Evolutionary conservation across 1,284 basidiomycete genomes (phyloP).

Genomic region (Trametes sp.): DNA sequence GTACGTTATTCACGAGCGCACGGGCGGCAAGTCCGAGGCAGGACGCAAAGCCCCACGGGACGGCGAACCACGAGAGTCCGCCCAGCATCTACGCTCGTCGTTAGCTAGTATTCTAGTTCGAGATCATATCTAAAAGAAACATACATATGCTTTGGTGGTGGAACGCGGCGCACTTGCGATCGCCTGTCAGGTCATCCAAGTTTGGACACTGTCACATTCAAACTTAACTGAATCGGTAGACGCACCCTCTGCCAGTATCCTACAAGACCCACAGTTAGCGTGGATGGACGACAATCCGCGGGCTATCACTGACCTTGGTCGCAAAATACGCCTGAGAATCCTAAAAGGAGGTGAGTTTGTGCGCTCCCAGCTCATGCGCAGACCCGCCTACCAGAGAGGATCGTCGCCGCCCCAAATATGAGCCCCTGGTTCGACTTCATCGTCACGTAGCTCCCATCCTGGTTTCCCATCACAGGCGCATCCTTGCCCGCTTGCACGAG

Average conservation of each 20-base stretch:
- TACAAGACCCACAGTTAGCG: conserved; percentile 18
- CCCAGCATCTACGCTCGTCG: conserved; percentile 55
- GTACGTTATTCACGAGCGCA: conserved; percentile 54
- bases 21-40: conserved; percentile 62
- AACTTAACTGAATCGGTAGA: background rate
- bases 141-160: conserved; percentile 58
- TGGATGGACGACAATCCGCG: background rate
- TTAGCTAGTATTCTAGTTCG: background rate
- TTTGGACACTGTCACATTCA: too few species aligned
- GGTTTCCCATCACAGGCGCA: conserved; percentile 69
- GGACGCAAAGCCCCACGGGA: conserved; percentile 66
- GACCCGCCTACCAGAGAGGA: conserved; percentile 42
- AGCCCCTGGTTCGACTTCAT: conserved; percentile 63
- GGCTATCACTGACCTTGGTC: conserved; percentile 51
- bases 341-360: too few species aligned
- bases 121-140: background rate
- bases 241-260: conserved; percentile 60
- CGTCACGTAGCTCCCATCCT: conserved; percentile 75
- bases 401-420: conserved; percentile 58
- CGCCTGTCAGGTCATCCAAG: conserved; percentile 43
- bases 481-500: conserved; percentile 56
- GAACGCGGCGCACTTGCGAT: conserved; percentile 57
- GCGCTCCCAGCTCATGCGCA: too few species aligned
- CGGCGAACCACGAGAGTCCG: conserved; percentile 68
- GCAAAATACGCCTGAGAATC: conserved; percentile 57